Base-by-base conservation (phyloP, 2,329 filamentous ascomycete species). In the Herpotrichia juniperi region DNA sequence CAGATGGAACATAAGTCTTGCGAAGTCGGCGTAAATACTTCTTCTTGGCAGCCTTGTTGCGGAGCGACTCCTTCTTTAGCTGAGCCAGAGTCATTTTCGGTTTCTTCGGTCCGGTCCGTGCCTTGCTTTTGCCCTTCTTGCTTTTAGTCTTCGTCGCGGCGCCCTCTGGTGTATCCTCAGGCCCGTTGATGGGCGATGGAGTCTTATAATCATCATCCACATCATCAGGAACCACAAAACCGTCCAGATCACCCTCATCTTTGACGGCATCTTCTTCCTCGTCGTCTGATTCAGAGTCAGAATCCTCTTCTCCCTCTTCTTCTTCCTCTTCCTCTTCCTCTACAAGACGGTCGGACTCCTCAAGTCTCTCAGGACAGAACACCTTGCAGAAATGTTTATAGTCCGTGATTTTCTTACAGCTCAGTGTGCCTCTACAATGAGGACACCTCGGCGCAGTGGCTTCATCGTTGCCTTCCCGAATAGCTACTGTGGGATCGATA, bases 321-420 rank as follows among this genome's bases (percentile, higher is more conserved):
- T 28, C 44, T 6, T 32, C 24, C 5, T 48, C 34, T 19, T 11
- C 60, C 30, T 61, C 56, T 12, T 51, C 48, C 12, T 51, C 16
- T 31, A 54, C 49, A 6, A 44, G 50, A 9, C 51, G 48, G 10
- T 62, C 52, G 52, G 56, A 3, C 10, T 69, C 63, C 4, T 77
- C 64, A 11, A 76, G 61, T 12, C 75, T 87, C 80, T 10, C 61
- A 2, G 85, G 83, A 74, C 87, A 85, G 66, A 93, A 83, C 1
- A 89, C 84, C 61, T 86, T 86, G 63, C 86, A 87, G 76, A 96
- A 96, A 7, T 85, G 81, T 5, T 82, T 78, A 64, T 87, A 88
- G 54, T 90, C 89, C 51, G 93, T 92, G 57, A 92, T 83, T 52
- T 87, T 87, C 50, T 83, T 82, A 4, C 85, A 79, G 46, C 90